Evolutionary conservation across 805 yeast species (phyloP), one percentile per base, ranked within the genome.

Genomic region (Saturnispora besseyi): DNA sequence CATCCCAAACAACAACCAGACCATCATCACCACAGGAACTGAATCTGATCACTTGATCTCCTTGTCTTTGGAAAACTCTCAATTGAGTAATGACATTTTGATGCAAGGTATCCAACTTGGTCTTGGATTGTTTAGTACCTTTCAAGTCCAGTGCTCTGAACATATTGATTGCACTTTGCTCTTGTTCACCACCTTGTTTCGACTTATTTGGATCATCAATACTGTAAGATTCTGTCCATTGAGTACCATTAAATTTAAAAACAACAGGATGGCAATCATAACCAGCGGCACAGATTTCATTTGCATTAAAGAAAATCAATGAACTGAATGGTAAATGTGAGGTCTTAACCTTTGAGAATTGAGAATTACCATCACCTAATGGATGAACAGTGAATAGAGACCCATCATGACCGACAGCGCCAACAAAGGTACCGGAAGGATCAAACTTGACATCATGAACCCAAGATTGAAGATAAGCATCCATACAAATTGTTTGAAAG

Each of bases 111-210:
- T 76, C 76, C 66, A 84, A 73, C 36, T 71, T 75, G 31, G 75
- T 66, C 30, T 64, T 64, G 50, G 67, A 73, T 48, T 71, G 70
- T 59, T 70, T 72, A 51, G 86, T 78, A 52, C 99, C 99, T 74
- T 89, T 93, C 65, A 91, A 77, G 69, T 93, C 99, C 76, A 93
- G 72, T 67, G 91, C 96, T 68, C 87, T 82, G 73, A 93, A 93
- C 90, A 91, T 88, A 70, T 86, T 85, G 66, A 93, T 77, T 6
- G 95, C 95, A 55, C 83, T 78, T 55, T 84, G 86, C 55, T 86
- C 84, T 49, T 78, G 87, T 44, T 73, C 78, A 41, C 73, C 79
- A 46, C 71, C 77, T 41, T 71, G 76, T 18, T 63, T 67, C 53
- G 65, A 60, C n/a, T 51, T 52, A 9, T 57, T 61, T 34, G 70